Evolutionary conservation across 192 early-diverging fungal species (phyloP).

Genomic region (Backusella luteola): DNA sequence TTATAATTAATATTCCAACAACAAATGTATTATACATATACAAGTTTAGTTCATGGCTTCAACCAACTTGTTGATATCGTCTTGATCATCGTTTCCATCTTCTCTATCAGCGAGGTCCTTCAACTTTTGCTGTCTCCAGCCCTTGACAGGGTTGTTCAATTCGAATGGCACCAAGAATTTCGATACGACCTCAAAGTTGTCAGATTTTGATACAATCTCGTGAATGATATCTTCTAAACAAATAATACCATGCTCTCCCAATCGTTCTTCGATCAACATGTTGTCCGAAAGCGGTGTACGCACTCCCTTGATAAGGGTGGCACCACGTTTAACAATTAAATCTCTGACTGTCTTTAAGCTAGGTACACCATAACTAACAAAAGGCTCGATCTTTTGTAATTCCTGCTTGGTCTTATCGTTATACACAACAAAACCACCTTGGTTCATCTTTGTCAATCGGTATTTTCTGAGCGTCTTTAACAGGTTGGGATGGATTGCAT

Average conservation of each 20-base stretch:
- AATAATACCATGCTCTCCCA: constrained; percentile 21
- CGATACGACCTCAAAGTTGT: constrained; percentile 11
- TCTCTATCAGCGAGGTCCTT: neutral
- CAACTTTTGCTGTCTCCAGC: constrained; percentile 21
- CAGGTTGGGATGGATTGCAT: constrained; percentile 6
- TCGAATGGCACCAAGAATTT: constrained; percentile 14
- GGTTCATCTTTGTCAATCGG: constrained; percentile 13
- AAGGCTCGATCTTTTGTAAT: constrained; percentile 17
- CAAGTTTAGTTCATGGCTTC: constrained; percentile 17
- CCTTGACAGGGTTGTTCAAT: constrained; percentile 16
- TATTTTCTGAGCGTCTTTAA: constrained; percentile 1
- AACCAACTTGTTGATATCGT: constrained; percentile 27
- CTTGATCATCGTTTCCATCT: constrained; percentile 2
- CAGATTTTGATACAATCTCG: constrained; percentile 18
- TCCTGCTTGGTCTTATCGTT: neutral
- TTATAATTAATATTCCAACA: neutral
- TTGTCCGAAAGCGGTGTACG: constrained; percentile 30
- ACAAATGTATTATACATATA: neutral
- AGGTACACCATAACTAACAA: constrained; percentile 19
- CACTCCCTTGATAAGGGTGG: constrained; percentile 13
- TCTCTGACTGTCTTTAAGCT: constrained; percentile 23
- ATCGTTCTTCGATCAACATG: constrained; percentile 23
- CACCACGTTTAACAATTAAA: constrained; percentile 24
- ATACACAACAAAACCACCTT: constrained; percentile 19
- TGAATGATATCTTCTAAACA: constrained; percentile 37